Evolutionary conservation across 176 grass and related monocot species (phyloP).

Genomic region (Aegilops bicornis): DNA sequence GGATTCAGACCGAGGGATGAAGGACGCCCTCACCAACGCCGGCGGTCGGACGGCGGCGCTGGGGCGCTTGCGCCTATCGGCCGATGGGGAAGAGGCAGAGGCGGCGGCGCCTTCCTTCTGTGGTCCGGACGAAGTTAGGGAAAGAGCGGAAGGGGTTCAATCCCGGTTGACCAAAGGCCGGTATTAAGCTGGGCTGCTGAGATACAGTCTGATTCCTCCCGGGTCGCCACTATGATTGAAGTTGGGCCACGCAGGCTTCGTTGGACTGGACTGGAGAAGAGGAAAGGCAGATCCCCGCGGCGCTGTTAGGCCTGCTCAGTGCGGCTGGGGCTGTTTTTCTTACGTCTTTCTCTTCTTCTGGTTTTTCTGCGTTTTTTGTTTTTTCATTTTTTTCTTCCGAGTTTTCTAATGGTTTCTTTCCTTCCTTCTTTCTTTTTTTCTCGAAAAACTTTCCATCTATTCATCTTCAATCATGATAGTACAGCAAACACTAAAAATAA

Average conservation of each 20-base stretch:
- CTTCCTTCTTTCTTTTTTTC: no score
- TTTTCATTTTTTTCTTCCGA: no score
- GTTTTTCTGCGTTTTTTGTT: no score
- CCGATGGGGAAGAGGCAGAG: neutral
- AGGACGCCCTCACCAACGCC: neutral
- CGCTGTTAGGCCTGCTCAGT: no score
- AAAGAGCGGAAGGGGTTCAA: conserved; percentile 14
- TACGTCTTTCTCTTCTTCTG: no score
- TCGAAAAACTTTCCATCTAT: no score
- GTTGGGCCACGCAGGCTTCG: neutral
- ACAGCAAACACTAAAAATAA: no score
- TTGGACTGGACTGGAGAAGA: neutral
- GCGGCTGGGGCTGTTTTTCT: no score
- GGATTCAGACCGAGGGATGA: neutral
- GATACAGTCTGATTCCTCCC: neutral
- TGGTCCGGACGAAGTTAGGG: neutral
- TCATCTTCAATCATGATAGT: no score
- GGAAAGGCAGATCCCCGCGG: no score
- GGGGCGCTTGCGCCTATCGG: neutral
- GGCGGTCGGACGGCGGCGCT: conserved; percentile 3
- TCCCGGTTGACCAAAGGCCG: neutral
- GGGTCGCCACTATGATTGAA: neutral
- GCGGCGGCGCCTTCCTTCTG: neutral
- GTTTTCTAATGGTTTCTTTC: no score
- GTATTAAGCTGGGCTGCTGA: neutral